Evolutionary conservation across 179 eudicot genomes (phyloP), one percentile per base, ranked within the genome.

Genomic region (Actinidia chinensis): DNA sequence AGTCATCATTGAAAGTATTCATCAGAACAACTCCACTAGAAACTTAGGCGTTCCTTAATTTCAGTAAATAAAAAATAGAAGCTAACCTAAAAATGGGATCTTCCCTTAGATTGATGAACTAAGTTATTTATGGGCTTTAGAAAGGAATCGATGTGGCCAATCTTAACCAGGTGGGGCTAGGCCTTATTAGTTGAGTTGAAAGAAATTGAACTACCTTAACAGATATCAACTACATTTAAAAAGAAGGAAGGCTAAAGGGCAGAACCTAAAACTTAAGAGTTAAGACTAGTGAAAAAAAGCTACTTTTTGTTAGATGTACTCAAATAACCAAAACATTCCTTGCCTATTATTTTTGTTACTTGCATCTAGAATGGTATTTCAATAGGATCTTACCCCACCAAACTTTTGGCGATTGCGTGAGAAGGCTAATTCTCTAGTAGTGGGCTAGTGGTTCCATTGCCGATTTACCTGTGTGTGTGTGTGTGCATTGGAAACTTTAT

Each of bases 311-410:
- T 14, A 36, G 40, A 36, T 36, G 68, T 15, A 36, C 68, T 14
- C 2, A 18, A 67, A 67, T 40, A 22, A 42, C 48, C 71, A 11
- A 42, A n/a, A 42, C 50, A 67, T 67, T 23, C 25, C 71, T 8
- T 67, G 71, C 18, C 23, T 17, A 65, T 65, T 65, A 36, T 65
- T 40, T 40, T 22, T 67, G 71, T 67, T 36, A 23, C 71, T 42
- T 67, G 50, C 48, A 67, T 42, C 13, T 68, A 46, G 18, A 44
- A 20, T 68, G 12, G 1, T 36, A 36, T 36, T 36, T 36, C 40
- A 36, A 36, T 36, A 36, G 40, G 40, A 36, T 36, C 40, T 36
- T 36, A 36, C 40, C 40, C 40, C 40, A 36, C 40, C 40, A 36
- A 36, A 36, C 40, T 36, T 36, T 36, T 36, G 40, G 40, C 40